phyloP scores from a whole-genome alignment of 345 rosid genomes.

The Tarenaya hassleriana region DNA sequence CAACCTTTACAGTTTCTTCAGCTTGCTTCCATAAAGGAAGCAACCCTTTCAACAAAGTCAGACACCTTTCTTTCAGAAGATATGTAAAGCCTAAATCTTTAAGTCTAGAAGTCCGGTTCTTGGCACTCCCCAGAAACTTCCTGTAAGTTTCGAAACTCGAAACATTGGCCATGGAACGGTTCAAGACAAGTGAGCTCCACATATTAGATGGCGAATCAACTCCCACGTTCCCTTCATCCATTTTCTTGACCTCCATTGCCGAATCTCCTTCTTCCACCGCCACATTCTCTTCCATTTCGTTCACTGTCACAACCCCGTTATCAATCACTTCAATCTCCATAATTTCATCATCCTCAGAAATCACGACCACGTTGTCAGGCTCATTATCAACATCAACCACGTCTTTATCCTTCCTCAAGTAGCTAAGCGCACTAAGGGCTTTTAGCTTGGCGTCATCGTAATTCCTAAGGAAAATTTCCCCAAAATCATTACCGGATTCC shows the following conservation, averaged over 20 bases:
- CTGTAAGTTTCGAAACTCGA: slow-evolving; percentile 25
- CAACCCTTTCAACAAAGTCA: slow-evolving; percentile 29
- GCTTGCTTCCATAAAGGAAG: slow-evolving; percentile 34
- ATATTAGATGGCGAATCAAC: slow-evolving; percentile 7
- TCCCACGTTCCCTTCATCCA: slow-evolving; percentile 8
- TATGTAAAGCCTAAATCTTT: slow-evolving; percentile 23
- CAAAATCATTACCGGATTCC: slow-evolving; percentile 15
- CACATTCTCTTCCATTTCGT: slow-evolving; percentile 15
- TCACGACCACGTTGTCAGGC: slow-evolving; percentile 2
- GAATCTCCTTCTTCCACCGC: slow-evolving; percentile 1
- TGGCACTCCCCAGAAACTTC: slow-evolving; percentile 22
- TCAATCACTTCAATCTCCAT: slow-evolving; percentile 18
- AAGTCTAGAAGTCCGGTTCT: slow-evolving; percentile 16
- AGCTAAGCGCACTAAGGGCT: slow-evolving; percentile 2
- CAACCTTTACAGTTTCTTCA: slow-evolving; percentile 38
- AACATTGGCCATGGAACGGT: slow-evolving; percentile 18
- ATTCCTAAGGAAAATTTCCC: background rate
- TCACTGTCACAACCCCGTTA: slow-evolving; percentile 15
- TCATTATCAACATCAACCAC: slow-evolving; percentile 27
- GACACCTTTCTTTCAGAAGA: slow-evolving; percentile 33
- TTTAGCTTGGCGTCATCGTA: background rate
- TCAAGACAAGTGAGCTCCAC: slow-evolving; percentile 14
- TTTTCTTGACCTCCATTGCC: slow-evolving; percentile 7
- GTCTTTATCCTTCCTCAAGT: slow-evolving; percentile 12
- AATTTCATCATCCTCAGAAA: slow-evolving; percentile 17